Evolutionary conservation across 306 rosid species (phyloP), one percentile per base, ranked within the genome.

Genomic region (Hylodesmum podocarpum): DNA sequence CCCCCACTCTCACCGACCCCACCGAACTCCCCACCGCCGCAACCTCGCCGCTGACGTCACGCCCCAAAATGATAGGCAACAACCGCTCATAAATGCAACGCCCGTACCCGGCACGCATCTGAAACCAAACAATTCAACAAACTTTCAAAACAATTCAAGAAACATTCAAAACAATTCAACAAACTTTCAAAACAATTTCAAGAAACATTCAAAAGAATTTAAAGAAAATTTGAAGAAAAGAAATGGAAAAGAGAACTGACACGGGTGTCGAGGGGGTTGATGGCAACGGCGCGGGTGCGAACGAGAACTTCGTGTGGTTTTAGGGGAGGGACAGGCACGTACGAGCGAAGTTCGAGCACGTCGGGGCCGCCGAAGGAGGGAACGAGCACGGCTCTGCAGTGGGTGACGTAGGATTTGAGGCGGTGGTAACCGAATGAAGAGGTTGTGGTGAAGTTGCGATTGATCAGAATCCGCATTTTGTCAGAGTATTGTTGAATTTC

Each of bases 91-190:
- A 95, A 66, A 95, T 61, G 4, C 91, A 92, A 65, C 99, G 96
- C 50, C 99, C 99, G 59, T 95, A 95, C 25, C 99, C 99, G 1
- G 92, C 49, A 18, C 99, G 93, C 89, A 95, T 91, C 99, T 95
- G 90, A 5, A 29, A 27, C 21, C 21, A 59, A 78, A 13, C 11
- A 21, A 4, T 18, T 13, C 31, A 73, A 41, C 25, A 75, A 59
- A 29, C 5, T 46, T 18, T n/a, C 28, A 43, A 51, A 5, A 44
- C 9, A 64, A 36, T 12, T 55, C 10, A 14, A 27, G 12, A 14
- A 5, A 27, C 4, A 1, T 6, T 4, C 8, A 54, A 54, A 24
- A 22, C 33, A 24, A 14, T 0, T 21, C 5, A 53, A 8, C 6
- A 21, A 44, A 44, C n/a, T n/a, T n/a, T n/a, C n/a, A 3, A 15